phyloP scores from a whole-genome alignment of 2,329 filamentous ascomycete species.

The Arachnomyces sp. region DNA sequence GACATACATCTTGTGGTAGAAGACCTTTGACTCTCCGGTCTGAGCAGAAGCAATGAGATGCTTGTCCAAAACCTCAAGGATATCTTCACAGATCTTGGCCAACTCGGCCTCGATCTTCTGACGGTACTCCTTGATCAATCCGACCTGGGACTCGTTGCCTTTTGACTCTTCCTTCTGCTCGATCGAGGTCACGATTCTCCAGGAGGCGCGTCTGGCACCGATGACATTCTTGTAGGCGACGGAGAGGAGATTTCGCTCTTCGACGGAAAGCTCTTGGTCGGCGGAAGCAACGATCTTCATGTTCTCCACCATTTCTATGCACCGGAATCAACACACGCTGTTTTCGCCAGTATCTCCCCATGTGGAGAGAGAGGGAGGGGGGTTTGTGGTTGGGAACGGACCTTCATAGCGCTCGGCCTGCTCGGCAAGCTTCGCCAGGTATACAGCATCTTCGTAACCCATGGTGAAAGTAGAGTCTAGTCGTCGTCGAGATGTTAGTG shows the following conservation, averaged over 20 bases:
- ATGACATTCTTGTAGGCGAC: conserved; percentile 99
- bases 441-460: conserved; percentile 99
- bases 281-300: conserved; percentile 97
- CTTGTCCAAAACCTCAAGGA: conserved; percentile 88
- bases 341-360: neutral
- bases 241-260: conserved; percentile 94
- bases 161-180: conserved; percentile 99
- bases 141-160: conserved; percentile 86
- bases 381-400: conserved; percentile 42
- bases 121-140: conserved; percentile 94
- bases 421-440: conserved; percentile 99
- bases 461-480: conserved; percentile 56
- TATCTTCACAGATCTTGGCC: conserved; percentile 95
- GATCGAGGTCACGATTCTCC: conserved; percentile 97
- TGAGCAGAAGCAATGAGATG: conserved; percentile 90
- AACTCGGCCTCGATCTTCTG: conserved; percentile 97
- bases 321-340: conserved; percentile 16
- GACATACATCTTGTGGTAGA: conserved; percentile 97
- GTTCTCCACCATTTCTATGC: conserved; percentile 96
- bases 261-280: conserved; percentile 73
- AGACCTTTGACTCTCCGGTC: conserved; percentile 97
- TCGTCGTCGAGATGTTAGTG: neutral
- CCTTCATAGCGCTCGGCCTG: conserved; percentile 99
- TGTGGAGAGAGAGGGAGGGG: neutral
- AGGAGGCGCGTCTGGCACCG: conserved; percentile 90